Base-by-base conservation (phyloP, 805 yeast genomes). In the Teunomyces atbi region DNA sequence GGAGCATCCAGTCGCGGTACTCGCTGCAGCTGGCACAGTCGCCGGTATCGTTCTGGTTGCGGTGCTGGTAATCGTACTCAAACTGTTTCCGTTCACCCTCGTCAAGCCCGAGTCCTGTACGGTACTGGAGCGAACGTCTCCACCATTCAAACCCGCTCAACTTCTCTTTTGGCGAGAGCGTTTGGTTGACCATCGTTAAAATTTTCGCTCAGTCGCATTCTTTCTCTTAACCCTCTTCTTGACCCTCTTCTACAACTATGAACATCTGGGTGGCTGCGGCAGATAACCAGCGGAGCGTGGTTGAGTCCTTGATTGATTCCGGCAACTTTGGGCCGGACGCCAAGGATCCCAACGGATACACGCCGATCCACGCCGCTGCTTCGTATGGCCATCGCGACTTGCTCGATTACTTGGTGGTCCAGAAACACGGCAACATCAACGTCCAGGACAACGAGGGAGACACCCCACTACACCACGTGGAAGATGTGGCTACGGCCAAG, bases 331-430 rank as follows among this genome's bases (percentile, higher is more conserved):
- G 83, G 2, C 79, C 97, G 3, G 85, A 89, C 58, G 77, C 85
- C 5, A 81, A 84, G 51, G 99, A 94, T 64, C 86, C 88, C 1
- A 89, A 91, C 58, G 99, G 99, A 0, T 94, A 95, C 66, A 92
- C 98, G 0, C 96, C 99, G 5, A 77, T 94, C 10, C 99, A 94
- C 64, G 99, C 99, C 0, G 98, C 99, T 1, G 96, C 95, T 2
- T 86, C 97, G 1, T 94, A 94, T 64, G 92, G 92, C 6, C 91
- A 92, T 61, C 56, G 68, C 2, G 90, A 85, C 7, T 69, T 94
- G 33, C 69, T 94, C 32, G 63, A 68, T 46, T 78, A 76, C 51
- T 71, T 89, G 39, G 63, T 86, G 4, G 55, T 55, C 4, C 62
- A 67, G 15, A 55, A 66, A 15, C 87, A 87, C 6, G 98, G 97